Conservation (phyloP, 2,329 filamentous ascomycete genomes). For the Penicillium janthinellum region DNA sequence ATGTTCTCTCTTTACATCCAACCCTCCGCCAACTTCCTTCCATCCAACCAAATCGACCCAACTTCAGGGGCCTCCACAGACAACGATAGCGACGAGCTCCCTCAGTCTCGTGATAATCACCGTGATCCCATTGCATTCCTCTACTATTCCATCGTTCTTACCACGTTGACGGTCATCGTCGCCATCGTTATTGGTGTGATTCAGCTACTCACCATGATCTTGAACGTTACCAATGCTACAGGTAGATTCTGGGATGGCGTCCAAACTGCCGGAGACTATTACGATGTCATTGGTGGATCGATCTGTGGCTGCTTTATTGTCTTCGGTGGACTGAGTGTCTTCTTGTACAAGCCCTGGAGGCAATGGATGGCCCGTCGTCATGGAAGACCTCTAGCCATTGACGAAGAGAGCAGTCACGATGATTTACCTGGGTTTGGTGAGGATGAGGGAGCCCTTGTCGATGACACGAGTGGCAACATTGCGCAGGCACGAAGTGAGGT, state of each 20-base stretch:
- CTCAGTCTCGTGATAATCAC: slow-evolving; percentile 45
- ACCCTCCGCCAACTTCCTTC: slow-evolving; percentile 45
- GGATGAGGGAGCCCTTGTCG: background rate
- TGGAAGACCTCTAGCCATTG: slow-evolving; percentile 18
- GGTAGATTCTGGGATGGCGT: slow-evolving; percentile 93
- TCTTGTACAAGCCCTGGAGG: slow-evolving; percentile 81
- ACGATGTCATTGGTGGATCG: slow-evolving; percentile 79
- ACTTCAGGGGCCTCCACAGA: slow-evolving; percentile 20
- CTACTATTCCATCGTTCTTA: slow-evolving; percentile 90
- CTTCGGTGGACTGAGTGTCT: slow-evolving; percentile 70
- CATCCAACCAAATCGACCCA: slow-evolving; percentile 27
- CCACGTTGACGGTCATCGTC: slow-evolving; percentile 78
- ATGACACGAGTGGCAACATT: background rate
- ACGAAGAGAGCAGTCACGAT: slow-evolving; percentile 30
- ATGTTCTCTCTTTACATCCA: slow-evolving; percentile 92
- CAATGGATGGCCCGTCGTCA: slow-evolving; percentile 53
- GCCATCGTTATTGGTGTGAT: slow-evolving; percentile 83
- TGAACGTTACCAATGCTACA: slow-evolving; percentile 72
- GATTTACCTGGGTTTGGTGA: slow-evolving; percentile 9
- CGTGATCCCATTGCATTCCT: slow-evolving; percentile 87
- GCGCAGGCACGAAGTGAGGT: background rate
- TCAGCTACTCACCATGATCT: slow-evolving; percentile 76
- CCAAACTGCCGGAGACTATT: slow-evolving; percentile 72
- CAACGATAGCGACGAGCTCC: slow-evolving; percentile 21
- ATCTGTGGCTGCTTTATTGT: slow-evolving; percentile 86